Evolutionary conservation across 2,329 filamentous ascomycete genomes (phyloP).

Genomic region (Bipolaris bicolor): DNA sequence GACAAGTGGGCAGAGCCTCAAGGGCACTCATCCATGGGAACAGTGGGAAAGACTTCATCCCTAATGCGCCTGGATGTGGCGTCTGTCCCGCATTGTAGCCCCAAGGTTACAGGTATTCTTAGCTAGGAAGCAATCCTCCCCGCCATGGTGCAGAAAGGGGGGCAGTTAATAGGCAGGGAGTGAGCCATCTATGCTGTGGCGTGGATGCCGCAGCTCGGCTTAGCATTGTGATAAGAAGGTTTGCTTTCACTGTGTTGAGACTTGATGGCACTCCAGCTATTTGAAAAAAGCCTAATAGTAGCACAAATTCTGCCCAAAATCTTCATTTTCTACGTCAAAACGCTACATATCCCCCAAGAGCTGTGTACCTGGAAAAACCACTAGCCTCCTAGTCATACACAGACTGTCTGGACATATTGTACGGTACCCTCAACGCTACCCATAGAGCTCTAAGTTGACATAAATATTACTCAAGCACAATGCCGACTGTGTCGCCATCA

Average conservation of each 20-base stretch:
- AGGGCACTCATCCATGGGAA: not conserved
- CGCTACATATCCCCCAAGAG: not conserved
- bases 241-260: not conserved
- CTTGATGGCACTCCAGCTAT: not conserved
- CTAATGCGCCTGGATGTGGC: not conserved
- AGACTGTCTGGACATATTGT: not conserved
- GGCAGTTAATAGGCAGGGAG: not conserved
- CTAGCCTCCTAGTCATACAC: not conserved
- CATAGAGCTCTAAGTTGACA: not conserved
- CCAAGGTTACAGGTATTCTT: not conserved
- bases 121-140: not conserved
- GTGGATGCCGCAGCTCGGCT: not conserved
- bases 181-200: not conserved
- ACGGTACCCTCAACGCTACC: not conserved
- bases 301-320: not conserved
- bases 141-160: not conserved
- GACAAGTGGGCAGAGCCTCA: not conserved
- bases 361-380: too few species aligned
- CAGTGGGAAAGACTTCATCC: not conserved
- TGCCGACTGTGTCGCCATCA: not conserved
- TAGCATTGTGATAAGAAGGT: not conserved
- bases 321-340: not conserved
- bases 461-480: not conserved
- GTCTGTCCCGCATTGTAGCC: not conserved
- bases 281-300: not conserved